Evolutionary conservation across 2,329 filamentous ascomycete species (phyloP), one percentile per base, ranked within the genome.

Genomic region (Cladophialophora chaetospira): DNA sequence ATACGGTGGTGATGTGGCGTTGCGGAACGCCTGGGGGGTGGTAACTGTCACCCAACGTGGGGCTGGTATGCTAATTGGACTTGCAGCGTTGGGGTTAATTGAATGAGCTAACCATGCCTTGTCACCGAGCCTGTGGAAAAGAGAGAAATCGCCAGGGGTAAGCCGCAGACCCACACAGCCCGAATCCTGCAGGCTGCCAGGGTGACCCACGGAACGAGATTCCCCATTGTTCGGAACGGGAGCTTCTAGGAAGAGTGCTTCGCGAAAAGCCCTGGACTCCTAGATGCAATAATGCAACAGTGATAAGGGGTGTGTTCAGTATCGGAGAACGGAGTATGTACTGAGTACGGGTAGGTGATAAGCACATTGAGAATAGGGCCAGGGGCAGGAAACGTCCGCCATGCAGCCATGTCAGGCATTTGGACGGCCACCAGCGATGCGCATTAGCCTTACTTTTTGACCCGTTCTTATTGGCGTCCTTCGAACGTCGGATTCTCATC

Each of bases 401-500:
- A 56, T 57, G 56, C 56, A 60, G 36, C 53, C 56, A 62, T 62
- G 60, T 62, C 57, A 43, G 45, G 55, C 56, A 62, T 60, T 35
- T 45, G 46, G 43, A 53, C 33, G 28, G 36, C 48, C 48, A 40
- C 29, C 38, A 43, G 36, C 25, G 31, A 25, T 44, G 42, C 23
- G 43, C 40, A 28, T 48, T 55, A 49, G 55, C 49, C 44, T 43
- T 53, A 29, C 51, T 52, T 17, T 21, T 28, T 44, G n/a, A 23
- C 42, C n/a, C 13, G 2, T 25, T 19, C 42, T 25, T 23, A 13
- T 28, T 23, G 42, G 23, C 42, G 21, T 25, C 42, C 21, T 44
- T 52, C 28, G 49, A 46, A 59, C 49, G 56, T 56, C 60, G 56
- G 60, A 44, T 59, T 54, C 50, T 15, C 45, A 33, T 40, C 53